A percentile compares a stretch with the other conserved stretches of the same genome.
Conservation (phyloP, 2,329 filamentous ascomycete genomes). For the Teratosphaeria gauchensis region DNA sequence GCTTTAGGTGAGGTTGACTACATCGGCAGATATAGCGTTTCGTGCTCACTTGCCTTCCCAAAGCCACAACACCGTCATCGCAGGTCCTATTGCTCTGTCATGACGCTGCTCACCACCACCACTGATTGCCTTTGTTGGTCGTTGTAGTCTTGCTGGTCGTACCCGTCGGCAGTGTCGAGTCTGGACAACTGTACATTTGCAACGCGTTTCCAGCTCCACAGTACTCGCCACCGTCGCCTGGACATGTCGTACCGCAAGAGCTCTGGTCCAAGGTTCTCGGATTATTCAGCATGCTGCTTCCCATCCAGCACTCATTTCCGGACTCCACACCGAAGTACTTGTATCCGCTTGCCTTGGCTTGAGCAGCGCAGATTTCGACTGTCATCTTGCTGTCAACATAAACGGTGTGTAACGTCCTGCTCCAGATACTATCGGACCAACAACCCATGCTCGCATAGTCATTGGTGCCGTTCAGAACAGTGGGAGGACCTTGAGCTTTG, state of each 20-base stretch:
- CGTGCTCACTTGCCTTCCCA: too few relatives aligned
- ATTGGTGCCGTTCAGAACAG: background rate
- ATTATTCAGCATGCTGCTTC: background rate
- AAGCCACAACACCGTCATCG: background rate
- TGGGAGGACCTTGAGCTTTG: background rate
- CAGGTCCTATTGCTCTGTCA: background rate
- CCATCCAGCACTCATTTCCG: slow-evolving; percentile 23
- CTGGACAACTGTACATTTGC: slow-evolving; percentile 18
- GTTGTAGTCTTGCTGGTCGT: background rate
- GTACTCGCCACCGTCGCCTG: slow-evolving; percentile 17
- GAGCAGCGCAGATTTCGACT: background rate
- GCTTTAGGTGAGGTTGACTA: too few relatives aligned
- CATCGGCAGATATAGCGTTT: too few relatives aligned
- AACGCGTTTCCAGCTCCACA: slow-evolving; percentile 22
- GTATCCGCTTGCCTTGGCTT: slow-evolving; percentile 13
- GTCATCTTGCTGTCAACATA: background rate
- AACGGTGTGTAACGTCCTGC: background rate
- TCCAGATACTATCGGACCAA: background rate
- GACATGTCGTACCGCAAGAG: slow-evolving; percentile 22
- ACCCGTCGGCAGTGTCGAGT: background rate
- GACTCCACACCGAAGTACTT: slow-evolving; percentile 32
- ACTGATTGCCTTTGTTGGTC: background rate
- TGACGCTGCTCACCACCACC: background rate
- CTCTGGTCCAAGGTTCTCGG: background rate
- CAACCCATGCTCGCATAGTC: background rate